Evolutionary conservation across 2,329 filamentous ascomycete genomes (phyloP), one percentile per base, ranked within the genome.

Genomic region (Penicillium sp.): DNA sequence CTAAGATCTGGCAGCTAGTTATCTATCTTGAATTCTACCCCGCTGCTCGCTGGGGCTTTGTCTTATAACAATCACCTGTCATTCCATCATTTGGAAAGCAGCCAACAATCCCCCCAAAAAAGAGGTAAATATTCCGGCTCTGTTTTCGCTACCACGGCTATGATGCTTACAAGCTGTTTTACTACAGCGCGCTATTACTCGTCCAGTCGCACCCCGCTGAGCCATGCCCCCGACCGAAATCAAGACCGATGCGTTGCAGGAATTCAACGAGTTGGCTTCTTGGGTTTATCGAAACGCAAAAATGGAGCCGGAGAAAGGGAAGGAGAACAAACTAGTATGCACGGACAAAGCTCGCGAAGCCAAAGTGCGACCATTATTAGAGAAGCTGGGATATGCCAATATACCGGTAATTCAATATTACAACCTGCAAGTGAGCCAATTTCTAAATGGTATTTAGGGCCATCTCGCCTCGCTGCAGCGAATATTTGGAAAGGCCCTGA

Each of bases 201-300:
- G 36, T 27, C n/a, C 43, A 27, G 24, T 27, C 22, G 32, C 24
- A 31, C 29, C 22, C 29, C 16, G 22, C 43, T 29, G 18, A 46
- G 43, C 18, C 43, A 46, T 46, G 43, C 43, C 43, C 24, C 24
- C 24, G 43, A 46, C 43, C 43, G n/a, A 46, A 14, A 46, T 46
- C 22, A 27, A 46, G n/a, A 27, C 43, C 29, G 43, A 46, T 46
- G 43, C 43, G 10, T 29, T 46, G n/a, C 43, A 22, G 29, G 43
- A 47, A 32, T 27, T 47, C 21, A 31, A 47, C 10, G 16, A 16
- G 7, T 27, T 47, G 14, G 44, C 44, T 13, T 5, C 29, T 21
- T 47, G 44, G 44, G n/a, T 47, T 36, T 36, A 27, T 9, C 14
- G 18, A 8, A 21, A 18, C n/a, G 27, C 31, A 13, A 32, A 47